A percentile compares a stretch with the other conserved stretches of the same genome.
These are phyloP conservation scores for Aspergillus piperis DNA, from an alignment of 2,329 filamentous ascomycete genomes.

Conservation along the genomic window DNA sequence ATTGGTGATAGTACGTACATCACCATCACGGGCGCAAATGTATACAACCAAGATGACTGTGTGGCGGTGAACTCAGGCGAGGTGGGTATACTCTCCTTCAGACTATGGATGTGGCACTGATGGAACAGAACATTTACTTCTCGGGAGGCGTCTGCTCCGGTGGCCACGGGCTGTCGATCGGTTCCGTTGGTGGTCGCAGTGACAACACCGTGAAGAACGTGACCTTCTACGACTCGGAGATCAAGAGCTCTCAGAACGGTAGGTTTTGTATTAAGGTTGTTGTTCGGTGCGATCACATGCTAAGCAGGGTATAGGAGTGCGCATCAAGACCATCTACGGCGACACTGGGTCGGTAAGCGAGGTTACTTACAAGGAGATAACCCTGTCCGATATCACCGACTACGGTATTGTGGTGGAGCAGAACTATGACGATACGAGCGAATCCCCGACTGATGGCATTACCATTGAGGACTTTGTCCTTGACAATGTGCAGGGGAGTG, in stretches of 20 bases:
- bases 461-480: constrained; percentile 1
- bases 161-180: constrained; percentile 61
- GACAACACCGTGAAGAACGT: constrained; percentile 59
- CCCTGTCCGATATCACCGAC: not conserved
- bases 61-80: constrained; percentile 60
- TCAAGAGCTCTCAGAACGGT: constrained; percentile 57
- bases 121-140: constrained; percentile 18
- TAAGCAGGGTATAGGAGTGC: constrained; percentile 34
- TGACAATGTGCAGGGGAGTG: not conserved
- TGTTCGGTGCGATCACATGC: not conserved
- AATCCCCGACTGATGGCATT: not conserved
- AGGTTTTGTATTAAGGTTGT: not conserved
- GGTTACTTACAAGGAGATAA: constrained; percentile 26
- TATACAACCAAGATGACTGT: constrained; percentile 63
- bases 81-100: not conserved
- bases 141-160: constrained; percentile 33
- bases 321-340: constrained; percentile 59
- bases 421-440: not conserved
- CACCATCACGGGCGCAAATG: constrained; percentile 53
- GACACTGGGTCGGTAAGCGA: constrained; percentile 46
- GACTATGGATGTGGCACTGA: not conserved
- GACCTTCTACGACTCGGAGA: constrained; percentile 52
- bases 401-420: constrained; percentile 3
- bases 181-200: constrained; percentile 57
- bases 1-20: constrained; percentile 47